These are phyloP conservation scores for Heritiera littoralis DNA, from an alignment of 345 rosid species.

Conservation along the genomic window DNA sequence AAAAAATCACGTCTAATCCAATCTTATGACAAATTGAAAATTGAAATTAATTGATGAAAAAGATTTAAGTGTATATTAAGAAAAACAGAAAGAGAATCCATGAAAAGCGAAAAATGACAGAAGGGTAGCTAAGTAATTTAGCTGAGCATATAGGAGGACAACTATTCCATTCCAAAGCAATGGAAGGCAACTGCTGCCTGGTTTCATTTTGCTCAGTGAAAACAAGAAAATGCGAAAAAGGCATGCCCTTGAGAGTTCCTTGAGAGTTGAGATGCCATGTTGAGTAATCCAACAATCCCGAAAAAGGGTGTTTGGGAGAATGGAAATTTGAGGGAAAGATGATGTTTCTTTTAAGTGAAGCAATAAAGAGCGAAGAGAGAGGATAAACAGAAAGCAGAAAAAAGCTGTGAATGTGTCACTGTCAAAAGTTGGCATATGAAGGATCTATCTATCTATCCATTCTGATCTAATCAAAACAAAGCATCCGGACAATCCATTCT, in stretches of 20 bases:
- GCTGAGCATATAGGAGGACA: neutral
- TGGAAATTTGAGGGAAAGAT: constrained; percentile 23
- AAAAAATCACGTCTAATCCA: neutral
- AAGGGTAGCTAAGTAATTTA: constrained; percentile 3
- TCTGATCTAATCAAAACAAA: constrained; percentile 18
- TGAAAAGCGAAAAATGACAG: neutral
- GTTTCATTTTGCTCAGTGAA: neutral
- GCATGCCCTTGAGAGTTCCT: constrained; percentile 9
- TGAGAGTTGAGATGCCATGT: constrained; percentile 25
- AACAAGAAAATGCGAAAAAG: constrained; percentile 14
- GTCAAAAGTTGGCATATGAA: constrained; percentile 41
- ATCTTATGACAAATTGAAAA: neutral
- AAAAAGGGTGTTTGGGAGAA: constrained; percentile 27
- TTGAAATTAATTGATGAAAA: neutral
- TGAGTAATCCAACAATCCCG: constrained; percentile 28
- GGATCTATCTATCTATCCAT: constrained; percentile 30
- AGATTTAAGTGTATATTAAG: neutral
- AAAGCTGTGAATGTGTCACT: constrained; percentile 41
- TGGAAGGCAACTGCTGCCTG: constrained; percentile 7
- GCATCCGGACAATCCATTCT: constrained; percentile 1
- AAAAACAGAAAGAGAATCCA: neutral
- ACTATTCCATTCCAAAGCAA: constrained; percentile 15
- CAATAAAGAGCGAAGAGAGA: constrained; percentile 28
- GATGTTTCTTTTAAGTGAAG: constrained; percentile 50
- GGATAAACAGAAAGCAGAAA: neutral